A percentile compares a stretch with the other conserved stretches of the same genome.
Conservation (phyloP, 441 rosid species). For the Flueggea neowawraea region DNA sequence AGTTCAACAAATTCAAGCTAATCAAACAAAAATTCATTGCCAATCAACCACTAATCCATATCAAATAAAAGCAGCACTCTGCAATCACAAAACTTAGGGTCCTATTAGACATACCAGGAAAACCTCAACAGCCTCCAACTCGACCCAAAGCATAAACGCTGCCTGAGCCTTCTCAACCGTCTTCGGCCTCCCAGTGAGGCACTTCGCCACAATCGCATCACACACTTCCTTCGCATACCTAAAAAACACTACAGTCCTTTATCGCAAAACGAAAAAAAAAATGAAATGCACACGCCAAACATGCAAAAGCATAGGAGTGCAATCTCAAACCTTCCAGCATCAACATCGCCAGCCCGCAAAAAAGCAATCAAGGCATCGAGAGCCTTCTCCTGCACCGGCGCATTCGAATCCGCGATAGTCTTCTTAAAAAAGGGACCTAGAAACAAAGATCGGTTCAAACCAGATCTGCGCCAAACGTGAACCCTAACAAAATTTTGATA, state of each 20-base stretch:
- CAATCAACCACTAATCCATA: too few species aligned
- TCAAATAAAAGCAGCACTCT: too few species aligned
- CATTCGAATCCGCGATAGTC: slow-evolving; percentile 96
- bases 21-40: too few species aligned
- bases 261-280: slow-evolving; percentile 11
- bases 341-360: slow-evolving; percentile 91
- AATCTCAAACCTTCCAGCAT: slow-evolving; percentile 72
- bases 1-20: too few species aligned
- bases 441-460: slow-evolving; percentile 18
- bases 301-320: not conserved
- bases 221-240: slow-evolving; percentile 97
- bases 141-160: slow-evolving; percentile 96
- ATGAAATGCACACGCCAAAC: not conserved
- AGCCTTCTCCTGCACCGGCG: slow-evolving; percentile 99
- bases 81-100: not conserved
- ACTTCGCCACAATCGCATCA: slow-evolving; percentile 89
- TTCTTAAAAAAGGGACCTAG: slow-evolving; percentile 86
- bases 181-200: slow-evolving; percentile 93
- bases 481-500: slow-evolving; percentile 10
- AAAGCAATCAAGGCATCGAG: slow-evolving; percentile 95
- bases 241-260: slow-evolving; percentile 10
- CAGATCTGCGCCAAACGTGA: slow-evolving; percentile 58
- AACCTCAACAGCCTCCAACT: slow-evolving; percentile 94
- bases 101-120: slow-evolving; percentile 57
- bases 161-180: slow-evolving; percentile 98